These are phyloP conservation scores for Rhodofomes roseus DNA, from an alignment of 1,284 basidiomycete species.

Conservation along the genomic window DNA sequence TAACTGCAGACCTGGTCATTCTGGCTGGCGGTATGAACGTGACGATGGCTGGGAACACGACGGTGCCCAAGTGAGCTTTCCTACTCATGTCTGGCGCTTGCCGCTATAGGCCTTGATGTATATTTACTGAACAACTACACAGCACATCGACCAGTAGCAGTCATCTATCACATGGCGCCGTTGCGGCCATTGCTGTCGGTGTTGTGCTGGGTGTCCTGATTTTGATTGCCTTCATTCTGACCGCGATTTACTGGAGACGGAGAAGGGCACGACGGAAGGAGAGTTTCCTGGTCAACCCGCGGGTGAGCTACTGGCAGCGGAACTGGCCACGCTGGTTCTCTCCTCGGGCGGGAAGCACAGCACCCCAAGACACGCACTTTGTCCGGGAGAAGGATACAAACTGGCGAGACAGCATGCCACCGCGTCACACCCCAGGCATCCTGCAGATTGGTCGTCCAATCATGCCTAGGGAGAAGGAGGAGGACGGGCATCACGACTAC, in stretches of 20 bases:
- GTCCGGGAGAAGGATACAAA: background rate
- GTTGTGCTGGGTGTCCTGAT: constrained; percentile 48
- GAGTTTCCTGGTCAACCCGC: constrained; percentile 26
- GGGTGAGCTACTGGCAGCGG: constrained; percentile 14
- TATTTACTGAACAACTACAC: background rate
- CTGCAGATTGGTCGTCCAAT: constrained; percentile 2
- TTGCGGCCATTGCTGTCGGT: constrained; percentile 59
- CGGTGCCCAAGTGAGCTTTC: constrained; percentile 9
- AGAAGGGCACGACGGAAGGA: constrained; percentile 20
- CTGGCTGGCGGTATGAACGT: constrained; percentile 35
- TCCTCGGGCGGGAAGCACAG: constrained; percentile 8
- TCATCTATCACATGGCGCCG: constrained; percentile 43
- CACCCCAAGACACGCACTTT: constrained; percentile 2
- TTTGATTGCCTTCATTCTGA: constrained; percentile 35
- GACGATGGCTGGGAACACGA: constrained; percentile 31
- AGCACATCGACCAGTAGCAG: constrained; percentile 11
- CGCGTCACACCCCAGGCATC: background rate
- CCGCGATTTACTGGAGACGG: constrained; percentile 43
- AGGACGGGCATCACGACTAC: constrained; percentile 14
- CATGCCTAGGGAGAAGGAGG: constrained; percentile 7
- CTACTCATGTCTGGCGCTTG: too few species aligned
- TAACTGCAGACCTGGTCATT: constrained; percentile 34
- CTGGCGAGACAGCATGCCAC: background rate
- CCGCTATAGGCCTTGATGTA: background rate
- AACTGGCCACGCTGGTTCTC: constrained; percentile 22